Percentiles rank a stretch among this genome's conserved stretches.
Conservation (phyloP, 2,329 filamentous ascomycete species). For the Didymella keratinophila region DNA sequence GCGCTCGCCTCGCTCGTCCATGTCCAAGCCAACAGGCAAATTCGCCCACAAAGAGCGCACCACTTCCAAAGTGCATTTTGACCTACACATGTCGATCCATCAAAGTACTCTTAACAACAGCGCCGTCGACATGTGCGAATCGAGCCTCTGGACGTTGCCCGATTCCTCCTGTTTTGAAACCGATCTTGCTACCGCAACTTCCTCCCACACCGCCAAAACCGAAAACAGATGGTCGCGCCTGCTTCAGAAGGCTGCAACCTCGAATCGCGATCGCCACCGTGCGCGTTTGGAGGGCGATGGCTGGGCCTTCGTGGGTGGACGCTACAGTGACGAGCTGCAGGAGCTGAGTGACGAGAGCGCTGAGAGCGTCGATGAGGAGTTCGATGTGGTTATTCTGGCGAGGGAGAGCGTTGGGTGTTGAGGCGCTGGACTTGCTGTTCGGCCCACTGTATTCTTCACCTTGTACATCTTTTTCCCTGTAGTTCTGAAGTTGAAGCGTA, state of each 20-base stretch:
- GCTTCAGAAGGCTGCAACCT: slow-evolving; percentile 36
- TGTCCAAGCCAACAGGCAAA: not conserved
- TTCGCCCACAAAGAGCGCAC: not conserved
- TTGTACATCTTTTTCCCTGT: not conserved
- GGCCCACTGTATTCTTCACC: not conserved
- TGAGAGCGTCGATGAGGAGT: slow-evolving; percentile 46
- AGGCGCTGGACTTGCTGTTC: not conserved
- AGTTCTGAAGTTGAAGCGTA: not conserved
- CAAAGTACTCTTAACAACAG: slow-evolving; percentile 39
- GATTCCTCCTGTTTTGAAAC: slow-evolving; percentile 44
- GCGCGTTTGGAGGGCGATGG: slow-evolving; percentile 43
- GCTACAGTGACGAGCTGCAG: slow-evolving; percentile 32
- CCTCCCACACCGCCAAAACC: slow-evolving; percentile 5
- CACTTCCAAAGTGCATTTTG: slow-evolving; percentile 13
- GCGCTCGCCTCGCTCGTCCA: slow-evolving; percentile 1
- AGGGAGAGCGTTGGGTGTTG: slow-evolving; percentile 14
- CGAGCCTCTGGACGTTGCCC: slow-evolving; percentile 44
- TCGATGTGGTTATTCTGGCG: slow-evolving; percentile 43
- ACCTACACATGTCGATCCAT: slow-evolving; percentile 27
- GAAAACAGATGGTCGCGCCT: slow-evolving; percentile 26
- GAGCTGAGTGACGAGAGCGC: slow-evolving; percentile 29
- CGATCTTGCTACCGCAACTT: slow-evolving; percentile 6
- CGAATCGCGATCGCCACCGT: slow-evolving; percentile 42
- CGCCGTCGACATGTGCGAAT: slow-evolving; percentile 26
- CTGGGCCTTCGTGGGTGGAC: slow-evolving; percentile 41